Percentiles rank a stretch among this genome's conserved stretches.
Evolutionary conservation across 192 early-diverging fungal genomes (phyloP).

Genomic region (Backusella morwellensis): DNA sequence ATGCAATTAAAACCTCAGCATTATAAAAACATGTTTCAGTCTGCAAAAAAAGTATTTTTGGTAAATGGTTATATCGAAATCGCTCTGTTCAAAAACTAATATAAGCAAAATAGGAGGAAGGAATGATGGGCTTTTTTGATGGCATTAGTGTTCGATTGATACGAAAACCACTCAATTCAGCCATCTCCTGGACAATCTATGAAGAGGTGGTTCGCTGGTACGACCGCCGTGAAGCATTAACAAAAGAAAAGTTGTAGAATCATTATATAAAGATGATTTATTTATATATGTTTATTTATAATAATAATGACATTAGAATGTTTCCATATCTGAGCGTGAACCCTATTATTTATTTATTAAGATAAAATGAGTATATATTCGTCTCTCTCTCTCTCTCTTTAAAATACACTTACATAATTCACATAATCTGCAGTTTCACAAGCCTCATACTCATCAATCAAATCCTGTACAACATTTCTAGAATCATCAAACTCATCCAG

Average conservation of each 20-base stretch:
- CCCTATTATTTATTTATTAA: neutral
- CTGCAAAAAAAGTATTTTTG: constrained; percentile 44
- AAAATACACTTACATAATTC: constrained; percentile 43
- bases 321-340: neutral
- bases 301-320: neutral
- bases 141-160: constrained; percentile 80
- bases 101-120: constrained; percentile 54
- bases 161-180: constrained; percentile 80
- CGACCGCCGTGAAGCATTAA: neutral
- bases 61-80: constrained; percentile 28
- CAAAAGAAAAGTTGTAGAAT: neutral
- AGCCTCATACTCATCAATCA: constrained; percentile 94
- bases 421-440: constrained; percentile 92
- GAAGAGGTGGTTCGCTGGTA: constrained; percentile 66
- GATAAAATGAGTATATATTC: too few species aligned
- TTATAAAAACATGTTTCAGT: constrained; percentile 56
- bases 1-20: constrained; percentile 83
- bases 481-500: constrained; percentile 94
- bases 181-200: constrained; percentile 90
- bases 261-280: neutral
- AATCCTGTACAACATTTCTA: constrained; percentile 83
- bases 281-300: neutral
- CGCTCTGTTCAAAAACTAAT: too few species aligned
- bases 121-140: constrained; percentile 75
- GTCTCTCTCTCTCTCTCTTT: too few species aligned